phyloP scores from a whole-genome alignment of 495 filamentous ascomycete genomes.

The Lasiosphaeria miniovina region DNA sequence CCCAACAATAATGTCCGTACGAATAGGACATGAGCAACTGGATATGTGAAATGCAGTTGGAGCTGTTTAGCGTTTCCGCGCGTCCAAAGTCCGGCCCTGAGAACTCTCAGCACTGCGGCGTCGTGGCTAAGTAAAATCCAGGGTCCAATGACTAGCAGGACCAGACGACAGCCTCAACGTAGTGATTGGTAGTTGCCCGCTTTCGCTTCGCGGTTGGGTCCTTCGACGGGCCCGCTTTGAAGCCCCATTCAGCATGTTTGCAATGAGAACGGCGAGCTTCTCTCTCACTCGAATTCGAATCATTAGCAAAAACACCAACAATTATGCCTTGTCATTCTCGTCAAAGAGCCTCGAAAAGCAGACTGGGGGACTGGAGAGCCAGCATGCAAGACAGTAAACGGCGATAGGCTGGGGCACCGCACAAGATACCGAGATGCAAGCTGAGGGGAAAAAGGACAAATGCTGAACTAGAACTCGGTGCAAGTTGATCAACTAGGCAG shows the following conservation, averaged over 20 bases:
- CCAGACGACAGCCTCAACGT: constrained; percentile 13
- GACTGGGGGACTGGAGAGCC: too few relatives aligned
- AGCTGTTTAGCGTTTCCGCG: constrained; percentile 9
- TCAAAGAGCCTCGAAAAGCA: too few relatives aligned
- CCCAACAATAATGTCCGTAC: constrained; percentile 9
- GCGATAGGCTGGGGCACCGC: too few relatives aligned
- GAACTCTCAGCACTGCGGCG: constrained; percentile 17
- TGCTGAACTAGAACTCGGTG: too few relatives aligned
- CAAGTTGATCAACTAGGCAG: too few relatives aligned
- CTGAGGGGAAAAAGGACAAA: too few relatives aligned
- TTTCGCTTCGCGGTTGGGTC: constrained; percentile 12
- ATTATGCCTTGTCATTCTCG: constrained; percentile 4
- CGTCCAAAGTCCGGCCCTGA: constrained; percentile 6
- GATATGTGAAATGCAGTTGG: constrained; percentile 9
- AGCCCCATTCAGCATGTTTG: constrained; percentile 17
- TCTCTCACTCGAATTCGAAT: constrained; percentile 3
- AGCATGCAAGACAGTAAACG: too few relatives aligned
- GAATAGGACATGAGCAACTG: background rate
- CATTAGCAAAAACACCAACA: constrained; percentile 7
- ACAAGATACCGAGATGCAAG: too few relatives aligned
- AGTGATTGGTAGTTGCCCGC: constrained; percentile 24
- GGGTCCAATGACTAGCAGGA: constrained; percentile 15
- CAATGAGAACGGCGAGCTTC: background rate
- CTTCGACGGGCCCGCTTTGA: constrained; percentile 10
- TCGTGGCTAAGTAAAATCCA: constrained; percentile 17